Base-by-base conservation (phyloP, 257 asterid species). In the Misopates orontium region DNA sequence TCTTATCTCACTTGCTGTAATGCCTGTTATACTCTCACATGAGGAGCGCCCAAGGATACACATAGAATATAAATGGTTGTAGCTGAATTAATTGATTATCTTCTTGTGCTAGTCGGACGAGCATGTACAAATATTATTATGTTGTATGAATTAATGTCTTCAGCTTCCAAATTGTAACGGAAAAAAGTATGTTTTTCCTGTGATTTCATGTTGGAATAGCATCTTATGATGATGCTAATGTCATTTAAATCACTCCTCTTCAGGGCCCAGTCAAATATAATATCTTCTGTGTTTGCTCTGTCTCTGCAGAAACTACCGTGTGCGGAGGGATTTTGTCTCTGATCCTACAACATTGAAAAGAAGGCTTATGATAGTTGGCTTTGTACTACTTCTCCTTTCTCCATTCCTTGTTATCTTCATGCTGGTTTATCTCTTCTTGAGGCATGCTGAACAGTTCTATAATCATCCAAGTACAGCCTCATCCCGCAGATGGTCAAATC, bases 401-500 rank as follows among this genome's bases (percentile, higher is more conserved):
- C 99, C 99, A 20, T 90, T 90, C 73, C 97, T 94, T 5, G 92
- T 88, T 57, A 94, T 94, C 72, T 94, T 90, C 82, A 94, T 94
- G 98, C 79, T 94, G 73, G 96, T 88, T 10, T 94, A 83, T 84
- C 96, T 90, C 75, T 94, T 94, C 85, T 81, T 90, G 84, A 86
- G 96, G 78, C 97, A 94, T 60, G 99, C 97, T 22, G 99, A 90
- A 68, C 98, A 94, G 70, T 94, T 94, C 75, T 94, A 94, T 66
- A 88, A 94, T 71, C 99, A 90, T 77, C 97, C 99, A 41, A 94
- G 93, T 69, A 85, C 88, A 1, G 99, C 98, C 50, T 90, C 96
- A 55, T 90, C 99, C 8, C 89, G 97, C 24, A 81, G 98, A 77
- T 94, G 99, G 99, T 94, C 97, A 81, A 94, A 91, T 81, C 97